Conservation (phyloP, 768 basidiomycete genomes). For the Macrocybe gigantea region DNA sequence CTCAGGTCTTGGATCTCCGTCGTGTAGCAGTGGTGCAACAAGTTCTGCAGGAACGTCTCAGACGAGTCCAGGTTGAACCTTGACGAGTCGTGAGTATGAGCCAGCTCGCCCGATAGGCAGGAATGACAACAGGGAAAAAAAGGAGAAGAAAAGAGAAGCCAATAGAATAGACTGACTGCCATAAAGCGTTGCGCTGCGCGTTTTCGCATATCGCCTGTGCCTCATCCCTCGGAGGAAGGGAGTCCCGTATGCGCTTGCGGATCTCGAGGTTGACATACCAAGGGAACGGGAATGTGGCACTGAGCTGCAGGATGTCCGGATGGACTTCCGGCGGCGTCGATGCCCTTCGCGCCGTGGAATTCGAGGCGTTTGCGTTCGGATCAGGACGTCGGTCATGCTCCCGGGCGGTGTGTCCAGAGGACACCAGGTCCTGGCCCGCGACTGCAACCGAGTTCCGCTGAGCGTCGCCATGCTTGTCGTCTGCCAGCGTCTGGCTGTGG, state of each 20-base stretch:
- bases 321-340: conserved; percentile 32
- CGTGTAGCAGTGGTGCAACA: conserved; percentile 63
- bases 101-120: not conserved
- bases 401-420: too few relatives aligned
- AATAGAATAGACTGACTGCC: conserved; percentile 51
- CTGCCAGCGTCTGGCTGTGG: conserved; percentile 3
- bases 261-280: conserved; percentile 61
- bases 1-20: conserved; percentile 54
- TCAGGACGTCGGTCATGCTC: too few relatives aligned
- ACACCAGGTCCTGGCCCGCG: too few relatives aligned
- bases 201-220: conserved; percentile 57
- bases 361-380: not conserved
- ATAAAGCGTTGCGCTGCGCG: conserved; percentile 62
- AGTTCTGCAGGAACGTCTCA: conserved; percentile 64
- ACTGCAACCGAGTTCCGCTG: too few relatives aligned
- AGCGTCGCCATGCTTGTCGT: too few relatives aligned
- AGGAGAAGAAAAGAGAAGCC: conserved; percentile 2
- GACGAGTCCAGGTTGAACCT: conserved; percentile 69
- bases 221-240: conserved; percentile 54
- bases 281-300: conserved; percentile 65
- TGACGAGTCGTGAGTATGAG: not conserved
- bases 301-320: conserved; percentile 50
- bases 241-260: conserved; percentile 56
- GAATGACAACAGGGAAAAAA: not conserved
- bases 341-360: conserved; percentile 10